Percentiles rank a stretch among this genome's conserved stretches.
phyloP scores from a whole-genome alignment of 1,139 yeast genomes.

The Protomyces inouyei region DNA sequence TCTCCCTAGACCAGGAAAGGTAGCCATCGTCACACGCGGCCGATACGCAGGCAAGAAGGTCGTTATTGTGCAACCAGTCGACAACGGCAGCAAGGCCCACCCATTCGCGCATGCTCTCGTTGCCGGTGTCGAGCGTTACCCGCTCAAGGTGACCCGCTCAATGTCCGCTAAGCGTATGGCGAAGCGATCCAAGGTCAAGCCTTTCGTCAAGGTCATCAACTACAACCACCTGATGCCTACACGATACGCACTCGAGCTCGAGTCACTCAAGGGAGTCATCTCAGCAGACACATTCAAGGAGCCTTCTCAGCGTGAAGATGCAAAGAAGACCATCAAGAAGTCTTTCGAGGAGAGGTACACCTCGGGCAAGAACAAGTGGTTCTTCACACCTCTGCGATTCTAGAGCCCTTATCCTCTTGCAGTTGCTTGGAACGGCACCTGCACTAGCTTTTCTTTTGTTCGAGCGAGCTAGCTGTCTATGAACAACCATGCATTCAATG shows the following conservation, averaged over 20 bases:
- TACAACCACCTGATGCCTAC: conserved; percentile 99
- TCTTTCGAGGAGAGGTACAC: conserved; percentile 96
- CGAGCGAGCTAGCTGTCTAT: not conserved
- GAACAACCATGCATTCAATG: not conserved
- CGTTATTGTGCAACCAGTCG: conserved; percentile 97
- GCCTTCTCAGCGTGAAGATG: conserved; percentile 98
- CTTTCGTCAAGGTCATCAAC: conserved; percentile 98
- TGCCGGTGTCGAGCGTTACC: conserved; percentile 99
- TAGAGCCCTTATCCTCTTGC: not conserved
- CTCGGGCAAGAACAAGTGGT: conserved; percentile 29
- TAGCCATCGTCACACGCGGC: conserved; percentile 98
- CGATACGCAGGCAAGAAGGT: conserved; percentile 99
- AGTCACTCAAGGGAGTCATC: conserved; percentile 85
- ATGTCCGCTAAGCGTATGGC: conserved; percentile 95
- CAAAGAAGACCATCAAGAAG: conserved; percentile 98
- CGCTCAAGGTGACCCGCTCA: conserved; percentile 92
- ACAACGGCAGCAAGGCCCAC: conserved; percentile 98
- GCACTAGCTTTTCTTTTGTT: not conserved
- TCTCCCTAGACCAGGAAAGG: conserved; percentile 29
- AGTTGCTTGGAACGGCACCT: not conserved
- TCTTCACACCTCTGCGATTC: conserved; percentile 1
- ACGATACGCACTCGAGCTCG: conserved; percentile 97
- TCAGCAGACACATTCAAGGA: conserved; percentile 92
- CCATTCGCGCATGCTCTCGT: conserved; percentile 99
- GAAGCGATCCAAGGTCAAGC: conserved; percentile 97